These are phyloP conservation scores for Inga leiocalycina DNA, from an alignment of 306 rosid genomes.

Conservation along the genomic window DNA sequence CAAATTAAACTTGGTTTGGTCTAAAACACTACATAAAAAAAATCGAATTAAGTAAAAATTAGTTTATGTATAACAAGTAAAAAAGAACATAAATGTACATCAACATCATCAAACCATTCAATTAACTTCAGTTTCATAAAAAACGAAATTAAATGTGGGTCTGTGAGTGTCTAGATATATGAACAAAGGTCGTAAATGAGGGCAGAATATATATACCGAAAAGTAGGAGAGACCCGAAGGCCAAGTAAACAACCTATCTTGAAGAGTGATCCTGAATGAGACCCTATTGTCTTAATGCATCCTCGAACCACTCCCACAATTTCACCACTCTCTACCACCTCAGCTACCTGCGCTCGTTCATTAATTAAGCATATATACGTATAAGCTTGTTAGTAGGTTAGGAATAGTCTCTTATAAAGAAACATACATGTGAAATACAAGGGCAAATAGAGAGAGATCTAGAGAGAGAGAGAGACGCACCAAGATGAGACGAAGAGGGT, in stretches of 20 bases:
- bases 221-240: conserved; percentile 74
- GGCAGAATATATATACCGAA: conserved; percentile 38
- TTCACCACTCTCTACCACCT: conserved; percentile 58
- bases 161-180: too few species aligned
- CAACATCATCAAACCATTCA: background rate
- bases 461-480: conserved; percentile 37
- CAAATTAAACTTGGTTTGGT: too few species aligned
- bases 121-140: too few species aligned
- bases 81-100: background rate
- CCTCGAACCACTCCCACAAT: conserved; percentile 81
- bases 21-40: too few species aligned
- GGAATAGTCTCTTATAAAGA: background rate
- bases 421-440: background rate
- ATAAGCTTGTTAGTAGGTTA: background rate
- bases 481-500: conserved; percentile 73
- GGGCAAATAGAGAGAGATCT: background rate
- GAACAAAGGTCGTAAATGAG: background rate
- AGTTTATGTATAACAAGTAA: too few species aligned
- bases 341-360: conserved; percentile 55
- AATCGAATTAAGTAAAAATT: too few species aligned
- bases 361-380: background rate
- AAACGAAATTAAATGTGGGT: background rate
- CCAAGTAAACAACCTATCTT: conserved; percentile 75
- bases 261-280: conserved; percentile 48
- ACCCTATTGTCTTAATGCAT: conserved; percentile 63